These are phyloP conservation scores for Elaeagnus macrophylla DNA, from an alignment of 306 rosid species.

Conservation along the genomic window DNA sequence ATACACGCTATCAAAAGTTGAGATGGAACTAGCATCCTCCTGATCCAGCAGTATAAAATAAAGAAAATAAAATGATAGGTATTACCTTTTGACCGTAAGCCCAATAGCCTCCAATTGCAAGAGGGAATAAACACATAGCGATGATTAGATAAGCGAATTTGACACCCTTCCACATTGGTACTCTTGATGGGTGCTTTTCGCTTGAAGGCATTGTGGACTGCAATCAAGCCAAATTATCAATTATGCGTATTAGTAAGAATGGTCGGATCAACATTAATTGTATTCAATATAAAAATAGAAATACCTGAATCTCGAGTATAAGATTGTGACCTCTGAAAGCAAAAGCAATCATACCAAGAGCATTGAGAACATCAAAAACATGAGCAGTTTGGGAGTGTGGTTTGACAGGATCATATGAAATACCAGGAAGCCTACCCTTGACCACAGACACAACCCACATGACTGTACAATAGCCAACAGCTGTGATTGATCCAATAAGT, in stretches of 20 bases:
- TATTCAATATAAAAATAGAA: too few relatives aligned
- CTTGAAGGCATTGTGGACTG: slow-evolving; percentile 51
- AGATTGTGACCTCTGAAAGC: slow-evolving; percentile 55
- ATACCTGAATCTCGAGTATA: slow-evolving; percentile 43
- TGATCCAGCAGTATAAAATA: too few relatives aligned
- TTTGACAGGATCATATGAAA: slow-evolving; percentile 23
- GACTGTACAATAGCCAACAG: slow-evolving; percentile 29
- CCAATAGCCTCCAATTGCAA: slow-evolving; percentile 48
- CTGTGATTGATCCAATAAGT: slow-evolving; percentile 34
- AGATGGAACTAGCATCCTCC: too few relatives aligned
- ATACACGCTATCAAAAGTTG: too few relatives aligned
- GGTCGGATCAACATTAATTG: too few relatives aligned
- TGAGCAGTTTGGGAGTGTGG: not conserved
- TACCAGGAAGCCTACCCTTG: slow-evolving; percentile 24
- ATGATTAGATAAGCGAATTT: slow-evolving; percentile 24
- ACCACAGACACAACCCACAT: slow-evolving; percentile 34
- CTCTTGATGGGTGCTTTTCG: slow-evolving; percentile 41
- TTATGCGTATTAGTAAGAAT: too few relatives aligned
- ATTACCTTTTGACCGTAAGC: slow-evolving; percentile 28
- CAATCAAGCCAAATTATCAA: not conserved
- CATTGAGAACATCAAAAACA: slow-evolving; percentile 27
- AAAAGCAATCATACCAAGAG: slow-evolving; percentile 41
- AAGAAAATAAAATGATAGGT: not conserved
- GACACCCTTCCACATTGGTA: slow-evolving; percentile 50
- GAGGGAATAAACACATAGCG: slow-evolving; percentile 37